Conservation (phyloP, 441 rosid species). For the Gossypium gossypioides region DNA sequence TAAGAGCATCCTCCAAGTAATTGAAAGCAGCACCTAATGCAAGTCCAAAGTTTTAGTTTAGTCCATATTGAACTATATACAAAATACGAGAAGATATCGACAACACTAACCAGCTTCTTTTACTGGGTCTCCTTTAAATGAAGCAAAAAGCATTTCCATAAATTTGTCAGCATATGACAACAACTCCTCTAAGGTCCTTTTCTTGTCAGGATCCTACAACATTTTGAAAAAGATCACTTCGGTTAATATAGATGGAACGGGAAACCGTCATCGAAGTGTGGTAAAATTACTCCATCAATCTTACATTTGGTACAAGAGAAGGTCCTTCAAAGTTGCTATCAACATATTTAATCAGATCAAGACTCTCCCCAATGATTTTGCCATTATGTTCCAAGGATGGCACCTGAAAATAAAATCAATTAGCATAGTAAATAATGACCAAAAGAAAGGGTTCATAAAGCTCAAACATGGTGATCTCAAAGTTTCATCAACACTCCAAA, state of each 20-base stretch:
- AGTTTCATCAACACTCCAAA: neutral
- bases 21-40: constrained; percentile 56
- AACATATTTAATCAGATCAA: constrained; percentile 68
- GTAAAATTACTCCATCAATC: neutral
- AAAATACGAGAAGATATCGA: neutral
- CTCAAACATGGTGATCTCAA: neutral
- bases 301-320: constrained; percentile 57
- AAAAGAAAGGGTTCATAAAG: neutral
- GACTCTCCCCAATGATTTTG: constrained; percentile 71
- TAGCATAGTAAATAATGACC: neutral
- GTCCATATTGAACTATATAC: neutral
- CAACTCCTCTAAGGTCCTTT: constrained; percentile 57
- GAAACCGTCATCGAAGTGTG: neutral
- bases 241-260: neutral
- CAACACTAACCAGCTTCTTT: constrained; percentile 47
- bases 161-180: constrained; percentile 45
- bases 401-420: constrained; percentile 37
- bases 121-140: constrained; percentile 39
- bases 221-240: constrained; percentile 7
- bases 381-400: constrained; percentile 86
- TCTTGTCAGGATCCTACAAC: constrained; percentile 62
- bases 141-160: neutral
- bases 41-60: constrained; percentile 5
- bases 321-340: constrained; percentile 76
- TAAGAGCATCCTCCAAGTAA: constrained; percentile 59